Base-by-base conservation (phyloP, 495 filamentous ascomycete species). In the Pyronema omphalodes region DNA sequence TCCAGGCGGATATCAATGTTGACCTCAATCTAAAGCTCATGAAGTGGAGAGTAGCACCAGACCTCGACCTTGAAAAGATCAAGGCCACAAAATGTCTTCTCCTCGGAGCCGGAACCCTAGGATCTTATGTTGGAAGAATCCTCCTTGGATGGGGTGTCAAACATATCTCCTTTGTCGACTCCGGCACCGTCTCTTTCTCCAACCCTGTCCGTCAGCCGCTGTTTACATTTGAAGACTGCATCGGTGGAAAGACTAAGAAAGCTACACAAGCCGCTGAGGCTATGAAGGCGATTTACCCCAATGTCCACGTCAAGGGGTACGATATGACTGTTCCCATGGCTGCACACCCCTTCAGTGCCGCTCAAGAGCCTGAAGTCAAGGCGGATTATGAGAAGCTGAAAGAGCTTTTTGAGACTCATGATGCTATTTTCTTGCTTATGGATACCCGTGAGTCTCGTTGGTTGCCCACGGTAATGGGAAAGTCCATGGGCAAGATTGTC, bases 381-480 rank as follows among this genome's bases (percentile, higher is more conserved):
- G 67, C 67, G 0, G 85, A 95, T 39, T 98, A 86, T 59, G 77
- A 83, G 53, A 75, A 73, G 37, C 71, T 98, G 5, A 73, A 82
- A 55, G 69, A 74, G 44, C 67, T 98, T 5, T 79, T 98, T 53
- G 77, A 93, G 58, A 75, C 81, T 11, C 91, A 98, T 62, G 91
- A 98, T 67, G 89, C 75, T 23, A 80, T 96, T 15, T 96, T 98
- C 67, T 73, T 98, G 36, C 74, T 98, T 4, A 94, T 95, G 89
- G 91, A 98, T 58, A 93, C 87, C 6, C 75, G 91, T 54, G 91
- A 98, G 67, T 88, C 83, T 44, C 74, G 91, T 56, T 98, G 91
- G 91, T 69, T 98, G 47, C 91, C 91, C n/a, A 96, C 88, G 0
- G 79, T 98, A 7, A 95, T 98, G 84, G 91, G 84, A 7, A 96